Base-by-base conservation (phyloP, 257 asterid genomes). In the Solanum peruvianum region DNA sequence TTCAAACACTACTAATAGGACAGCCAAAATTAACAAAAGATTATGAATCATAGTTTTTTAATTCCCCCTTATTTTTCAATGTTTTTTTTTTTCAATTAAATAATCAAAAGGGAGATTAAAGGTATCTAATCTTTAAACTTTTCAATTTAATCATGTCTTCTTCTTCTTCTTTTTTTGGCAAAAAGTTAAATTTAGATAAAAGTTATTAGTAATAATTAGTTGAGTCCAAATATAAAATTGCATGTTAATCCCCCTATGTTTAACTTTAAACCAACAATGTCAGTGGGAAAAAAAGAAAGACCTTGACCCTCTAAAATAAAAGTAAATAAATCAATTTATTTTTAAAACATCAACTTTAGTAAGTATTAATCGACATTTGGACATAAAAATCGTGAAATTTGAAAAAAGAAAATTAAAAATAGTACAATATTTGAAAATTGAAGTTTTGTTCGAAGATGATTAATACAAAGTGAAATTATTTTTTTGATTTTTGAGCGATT, bases 191-290 rank as follows among this genome's bases (percentile, higher is more conserved):
- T 72, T 45, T 82, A 2, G 70, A 42, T 41, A 4, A 44, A 58
- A 56, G 47, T 73, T 72, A 37, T 23, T 73, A 85, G 41, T 29
- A 69, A 29, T 49, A 44, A 75, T 62, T 76, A 84, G 49, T n/a
- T 58, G 18, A 64, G n/a, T 78, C 64, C 58, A 86, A 90, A 85
- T 82, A 88, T 77, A 81, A 87, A 81, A 88, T 90, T 69, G 29
- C 75, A 35, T 58, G 41, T 64, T 77, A 76, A 84, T 39, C 29
- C 29, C 67, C 23, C 6, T 2, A 41, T 89, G 91, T 77, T 90
- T 89, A 87, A 67, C 92, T 89, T 90, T 87, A 86, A 35, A 87
- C 89, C 87, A 87, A 88, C 90, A 88, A 7, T 45, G 86, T 87
- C 72, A 87, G 29, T 66, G 62, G 42, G 2, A 25, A 18, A 29